Conservation (phyloP, 139 green algal genomes). For the Ulvella scutata region DNA sequence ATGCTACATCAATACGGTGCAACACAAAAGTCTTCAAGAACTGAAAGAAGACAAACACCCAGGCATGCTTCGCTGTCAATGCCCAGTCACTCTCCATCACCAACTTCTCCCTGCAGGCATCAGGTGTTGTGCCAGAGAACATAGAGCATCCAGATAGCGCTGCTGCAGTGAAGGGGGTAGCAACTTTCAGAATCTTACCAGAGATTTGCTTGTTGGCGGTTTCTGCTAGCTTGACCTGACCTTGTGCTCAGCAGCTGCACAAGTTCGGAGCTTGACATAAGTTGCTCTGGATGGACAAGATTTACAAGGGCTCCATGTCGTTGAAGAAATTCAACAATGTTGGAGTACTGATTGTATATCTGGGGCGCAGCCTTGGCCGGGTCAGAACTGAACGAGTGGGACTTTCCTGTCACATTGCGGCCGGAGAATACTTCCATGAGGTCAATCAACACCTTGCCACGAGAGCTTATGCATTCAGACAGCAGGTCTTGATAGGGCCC, state of each 20-base stretch:
- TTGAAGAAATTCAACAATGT: constrained; percentile 41
- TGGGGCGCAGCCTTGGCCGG: constrained; percentile 24
- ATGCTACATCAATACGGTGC: background rate
- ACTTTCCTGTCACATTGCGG: constrained; percentile 20
- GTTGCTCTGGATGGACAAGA: constrained; percentile 52
- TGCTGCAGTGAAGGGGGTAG: no score
- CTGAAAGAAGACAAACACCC: constrained; percentile 13
- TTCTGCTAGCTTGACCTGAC: no score
- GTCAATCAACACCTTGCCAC: constrained; percentile 45
- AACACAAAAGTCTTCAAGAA: constrained; percentile 55
- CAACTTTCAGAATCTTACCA: no score
- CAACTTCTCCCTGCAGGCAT: constrained; percentile 15
- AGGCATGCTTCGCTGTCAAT: background rate
- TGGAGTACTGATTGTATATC: constrained; percentile 33
- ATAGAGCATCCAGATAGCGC: no score
- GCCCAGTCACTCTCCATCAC: background rate
- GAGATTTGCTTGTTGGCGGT: no score
- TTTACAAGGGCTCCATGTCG: constrained; percentile 46
- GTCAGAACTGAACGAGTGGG: background rate
- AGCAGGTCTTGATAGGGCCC: constrained; percentile 21
- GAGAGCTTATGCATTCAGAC: constrained; percentile 21
- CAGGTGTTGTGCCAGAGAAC: no score
- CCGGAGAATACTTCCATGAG: constrained; percentile 49
- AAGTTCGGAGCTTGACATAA: no score
- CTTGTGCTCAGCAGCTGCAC: no score